A percentile compares a stretch with the other conserved stretches of the same genome.
Conservation (phyloP, 208 protist species). For the Acanthamoeba sp. region DNA sequence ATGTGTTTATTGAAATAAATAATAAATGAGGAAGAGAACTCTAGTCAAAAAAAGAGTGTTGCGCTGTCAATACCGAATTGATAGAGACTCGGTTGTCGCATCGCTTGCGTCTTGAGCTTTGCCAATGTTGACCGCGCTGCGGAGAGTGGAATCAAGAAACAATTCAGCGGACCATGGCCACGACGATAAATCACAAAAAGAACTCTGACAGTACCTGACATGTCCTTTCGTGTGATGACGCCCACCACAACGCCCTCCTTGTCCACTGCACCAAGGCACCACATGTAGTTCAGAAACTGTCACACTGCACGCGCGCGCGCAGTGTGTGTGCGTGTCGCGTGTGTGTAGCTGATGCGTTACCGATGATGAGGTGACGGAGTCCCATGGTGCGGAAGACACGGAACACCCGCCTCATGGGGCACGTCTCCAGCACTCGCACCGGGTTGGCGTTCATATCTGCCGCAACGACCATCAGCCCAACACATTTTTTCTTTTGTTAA, state of each 20-base stretch:
- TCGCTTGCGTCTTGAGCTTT: constrained; percentile 30
- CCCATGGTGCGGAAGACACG: constrained; percentile 68
- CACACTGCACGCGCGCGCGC: neutral
- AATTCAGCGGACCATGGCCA: too few relatives aligned
- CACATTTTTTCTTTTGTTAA: neutral
- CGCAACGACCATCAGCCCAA: neutral
- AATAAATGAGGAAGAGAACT: neutral
- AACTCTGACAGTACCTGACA: constrained; percentile 18
- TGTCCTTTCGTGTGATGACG: constrained; percentile 69
- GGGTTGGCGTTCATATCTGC: constrained; percentile 69
- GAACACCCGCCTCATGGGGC: constrained; percentile 58
- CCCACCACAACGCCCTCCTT: neutral
- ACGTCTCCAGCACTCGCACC: constrained; percentile 61
- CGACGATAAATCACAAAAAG: too few relatives aligned
- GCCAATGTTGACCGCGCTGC: constrained; percentile 25
- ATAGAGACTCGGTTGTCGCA: constrained; percentile 10
- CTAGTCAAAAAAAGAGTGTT: neutral
- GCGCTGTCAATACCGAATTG: neutral
- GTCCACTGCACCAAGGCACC: constrained; percentile 47
- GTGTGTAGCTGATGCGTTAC: neutral
- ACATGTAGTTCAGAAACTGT: neutral
- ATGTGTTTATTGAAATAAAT: neutral
- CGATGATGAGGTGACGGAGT: constrained; percentile 55
- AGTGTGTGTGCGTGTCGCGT: neutral
- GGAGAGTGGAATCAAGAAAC: neutral